Evolutionary conservation across 495 filamentous ascomycete genomes (phyloP), one percentile per base, ranked within the genome.

Genomic region (Neurospora africana): DNA sequence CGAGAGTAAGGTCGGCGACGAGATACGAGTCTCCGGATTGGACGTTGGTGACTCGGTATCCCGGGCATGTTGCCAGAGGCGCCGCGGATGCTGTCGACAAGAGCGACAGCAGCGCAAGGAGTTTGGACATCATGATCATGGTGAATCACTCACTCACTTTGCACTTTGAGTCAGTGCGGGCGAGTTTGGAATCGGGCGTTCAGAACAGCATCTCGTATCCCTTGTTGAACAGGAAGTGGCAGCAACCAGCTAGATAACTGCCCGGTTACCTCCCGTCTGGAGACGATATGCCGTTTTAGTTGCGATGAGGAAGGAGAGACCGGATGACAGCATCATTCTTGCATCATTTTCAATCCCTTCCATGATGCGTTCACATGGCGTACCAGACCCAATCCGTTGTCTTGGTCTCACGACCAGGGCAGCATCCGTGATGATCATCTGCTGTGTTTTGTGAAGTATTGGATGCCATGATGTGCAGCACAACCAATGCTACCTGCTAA

Each of bases 41-140:
- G 37, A 94, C 81, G 78, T 93, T 90, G 23, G 82, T 85, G 58
- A 89, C 92, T 19, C 81, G 84, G 76, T 96, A 96, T 5, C 93
- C 93, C 7, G 90, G 89, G 74, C 92, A 96, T 4, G 76, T 71
- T n/a, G 78, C 72, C 23, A 80, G 77, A 68, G 75, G 70, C 47
- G 77, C 77, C 11, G 74, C 73, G 19, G 30, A 27, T 13, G 53
- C 33, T 21, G 38, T 43, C 41, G 40, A 77, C 92, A 87, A 75
- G 91, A 93, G 27, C 17, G 69, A 35, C 43, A 36, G 21, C 30
- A 71, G 53, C 27, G 53, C 15, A 1, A 61, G 15, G 36, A 9
- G 2, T 33, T 19, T 61, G 27, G 15, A 15, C 27, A 33, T 61
- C 53, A 33, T 61, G 6, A 33, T 61, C 11, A 33, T 61, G 6